Percentiles rank a stretch among this genome's conserved stretches.
phyloP scores from a whole-genome alignment of 805 yeast genomes.

The Zygosaccharomyces bisporus region DNA sequence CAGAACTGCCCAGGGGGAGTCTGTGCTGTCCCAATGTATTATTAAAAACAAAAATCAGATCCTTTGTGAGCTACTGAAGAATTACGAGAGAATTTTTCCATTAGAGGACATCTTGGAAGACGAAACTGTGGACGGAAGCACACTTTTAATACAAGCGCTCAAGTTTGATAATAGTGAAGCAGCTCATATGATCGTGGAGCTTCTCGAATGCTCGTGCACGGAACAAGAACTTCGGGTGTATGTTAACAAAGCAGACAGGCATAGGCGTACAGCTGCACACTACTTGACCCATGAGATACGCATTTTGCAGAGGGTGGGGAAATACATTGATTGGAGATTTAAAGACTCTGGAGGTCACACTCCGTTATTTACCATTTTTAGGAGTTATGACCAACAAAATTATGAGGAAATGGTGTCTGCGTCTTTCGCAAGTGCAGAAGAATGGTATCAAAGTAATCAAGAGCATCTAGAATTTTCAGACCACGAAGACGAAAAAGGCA shows the following conservation, averaged over 20 bases:
- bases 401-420: slow-evolving; percentile 48
- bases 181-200: slow-evolving; percentile 44
- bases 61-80: slow-evolving; percentile 45
- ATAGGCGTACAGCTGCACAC: slow-evolving; percentile 67
- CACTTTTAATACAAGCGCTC: slow-evolving; percentile 60
- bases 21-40: slow-evolving; percentile 62
- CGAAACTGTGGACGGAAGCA: slow-evolving; percentile 49
- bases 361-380: slow-evolving; percentile 67
- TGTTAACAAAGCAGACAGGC: slow-evolving; percentile 47
- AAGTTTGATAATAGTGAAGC: slow-evolving; percentile 48
- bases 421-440: slow-evolving; percentile 44
- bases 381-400: slow-evolving; percentile 74
- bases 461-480: slow-evolving; percentile 45
- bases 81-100: slow-evolving; percentile 48
- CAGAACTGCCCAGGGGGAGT: slow-evolving; percentile 60
- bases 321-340: slow-evolving; percentile 61
- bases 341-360: slow-evolving; percentile 69
- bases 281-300: slow-evolving; percentile 56
- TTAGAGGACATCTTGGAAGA: slow-evolving; percentile 68
- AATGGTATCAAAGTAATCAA: slow-evolving; percentile 40
- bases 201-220: slow-evolving; percentile 43
- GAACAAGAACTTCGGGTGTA: slow-evolving; percentile 46
- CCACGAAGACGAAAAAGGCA: slow-evolving; percentile 71
- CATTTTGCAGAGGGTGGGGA: slow-evolving; percentile 53
- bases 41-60: slow-evolving; percentile 43